Percentiles rank a stretch among this genome's conserved stretches.
Evolutionary conservation across 192 early-diverging fungal species (phyloP).

Genomic region (Coemansia sp.): DNA sequence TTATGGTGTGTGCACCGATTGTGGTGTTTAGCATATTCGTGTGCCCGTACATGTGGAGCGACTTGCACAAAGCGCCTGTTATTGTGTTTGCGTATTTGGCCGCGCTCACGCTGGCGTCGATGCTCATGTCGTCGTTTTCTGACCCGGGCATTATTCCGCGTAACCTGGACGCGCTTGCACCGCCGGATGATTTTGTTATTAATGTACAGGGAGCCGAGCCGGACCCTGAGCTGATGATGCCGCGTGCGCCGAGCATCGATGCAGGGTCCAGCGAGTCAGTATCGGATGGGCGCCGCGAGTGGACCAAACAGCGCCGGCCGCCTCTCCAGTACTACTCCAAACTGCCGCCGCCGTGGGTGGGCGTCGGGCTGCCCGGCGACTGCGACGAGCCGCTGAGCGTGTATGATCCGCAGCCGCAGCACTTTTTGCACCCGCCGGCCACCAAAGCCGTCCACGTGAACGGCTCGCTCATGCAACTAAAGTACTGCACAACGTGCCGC

Average conservation of each 20-base stretch:
- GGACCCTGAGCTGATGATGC: not conserved
- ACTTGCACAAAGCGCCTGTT: conserved; percentile 60
- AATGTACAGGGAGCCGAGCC: conserved; percentile 10
- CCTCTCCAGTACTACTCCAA: conserved; percentile 58
- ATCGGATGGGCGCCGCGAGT: not conserved
- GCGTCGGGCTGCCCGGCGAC: conserved; percentile 30
- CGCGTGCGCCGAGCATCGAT: not conserved
- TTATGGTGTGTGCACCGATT: conserved; percentile 59
- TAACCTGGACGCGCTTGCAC: conserved; percentile 61
- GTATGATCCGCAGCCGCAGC: conserved; percentile 39
- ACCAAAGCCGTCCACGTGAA: conserved; percentile 64
- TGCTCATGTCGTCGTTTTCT: conserved; percentile 74
- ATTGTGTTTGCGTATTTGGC: conserved; percentile 70
- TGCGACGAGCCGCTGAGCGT: conserved; percentile 31
- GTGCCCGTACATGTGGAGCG: conserved; percentile 64
- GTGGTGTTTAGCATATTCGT: conserved; percentile 63
- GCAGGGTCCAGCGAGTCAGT: not conserved
- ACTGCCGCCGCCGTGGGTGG: conserved; percentile 50
- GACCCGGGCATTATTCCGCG: conserved; percentile 77
- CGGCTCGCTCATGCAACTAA: conserved; percentile 63
- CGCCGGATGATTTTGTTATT: conserved; percentile 39
- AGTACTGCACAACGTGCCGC: conserved; percentile 88
- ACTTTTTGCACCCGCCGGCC: conserved; percentile 40
- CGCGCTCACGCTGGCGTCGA: conserved; percentile 60
- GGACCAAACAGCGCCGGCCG: conserved; percentile 6